phyloP scores from a whole-genome alignment of 2,329 filamentous ascomycete species.

The Hypoxylon sp. region DNA sequence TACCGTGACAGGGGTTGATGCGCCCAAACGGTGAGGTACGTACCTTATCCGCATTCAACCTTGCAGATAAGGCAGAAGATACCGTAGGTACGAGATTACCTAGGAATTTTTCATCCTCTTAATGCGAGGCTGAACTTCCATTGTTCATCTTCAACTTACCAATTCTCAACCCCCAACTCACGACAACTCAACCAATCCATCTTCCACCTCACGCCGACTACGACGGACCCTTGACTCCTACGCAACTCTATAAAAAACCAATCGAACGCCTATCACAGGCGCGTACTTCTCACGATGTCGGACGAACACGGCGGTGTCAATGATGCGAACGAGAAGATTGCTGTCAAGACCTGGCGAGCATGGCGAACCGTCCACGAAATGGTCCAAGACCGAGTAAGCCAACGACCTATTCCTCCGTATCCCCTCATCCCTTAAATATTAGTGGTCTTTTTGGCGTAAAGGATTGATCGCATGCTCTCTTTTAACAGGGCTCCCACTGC shows the following conservation, averaged over 20 bases:
- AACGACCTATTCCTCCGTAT: slow-evolving; percentile 38
- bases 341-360: slow-evolving; percentile 88
- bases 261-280: slow-evolving; percentile 4
- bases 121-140: slow-evolving; percentile 49
- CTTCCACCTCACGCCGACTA: slow-evolving; percentile 7
- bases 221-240: neutral
- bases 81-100: slow-evolving; percentile 26
- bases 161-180: slow-evolving; percentile 23
- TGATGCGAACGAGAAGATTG: slow-evolving; percentile 65
- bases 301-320: slow-evolving; percentile 56
- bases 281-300: slow-evolving; percentile 56
- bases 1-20: slow-evolving; percentile 17
- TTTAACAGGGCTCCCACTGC: neutral
- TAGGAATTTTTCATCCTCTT: slow-evolving; percentile 48
- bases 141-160: slow-evolving; percentile 29
- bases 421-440: neutral
- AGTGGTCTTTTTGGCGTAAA: neutral
- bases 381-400: slow-evolving; percentile 86
- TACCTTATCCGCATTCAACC: slow-evolving; percentile 38
- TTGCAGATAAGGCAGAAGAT: slow-evolving; percentile 39
- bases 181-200: slow-evolving; percentile 8
- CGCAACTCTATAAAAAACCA: neutral
- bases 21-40: slow-evolving; percentile 15
- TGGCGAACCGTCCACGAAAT: slow-evolving; percentile 96
- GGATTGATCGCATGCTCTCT: slow-evolving; percentile 16